Conservation (phyloP, 2,329 filamentous ascomycete genomes). For the Hymenoscyphus fraxineus region DNA sequence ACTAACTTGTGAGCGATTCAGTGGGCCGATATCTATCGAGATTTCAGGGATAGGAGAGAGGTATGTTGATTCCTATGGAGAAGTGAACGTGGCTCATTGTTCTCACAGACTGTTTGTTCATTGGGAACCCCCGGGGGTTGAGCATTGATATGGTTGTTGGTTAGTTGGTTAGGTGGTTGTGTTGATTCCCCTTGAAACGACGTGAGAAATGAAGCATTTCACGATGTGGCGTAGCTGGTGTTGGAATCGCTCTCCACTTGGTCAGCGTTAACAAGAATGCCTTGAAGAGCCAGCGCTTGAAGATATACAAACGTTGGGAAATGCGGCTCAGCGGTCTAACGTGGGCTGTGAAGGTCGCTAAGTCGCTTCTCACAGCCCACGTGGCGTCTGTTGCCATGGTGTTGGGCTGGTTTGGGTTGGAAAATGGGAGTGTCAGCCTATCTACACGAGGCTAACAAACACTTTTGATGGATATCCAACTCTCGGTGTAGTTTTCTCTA, state of each 20-base stretch:
- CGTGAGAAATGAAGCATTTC: background rate
- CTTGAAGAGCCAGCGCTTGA: background rate
- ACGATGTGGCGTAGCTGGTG: background rate
- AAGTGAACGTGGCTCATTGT: background rate
- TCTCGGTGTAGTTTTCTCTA: background rate
- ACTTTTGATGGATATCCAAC: background rate
- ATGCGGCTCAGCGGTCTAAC: background rate
- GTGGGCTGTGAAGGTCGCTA: background rate
- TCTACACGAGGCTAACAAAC: background rate
- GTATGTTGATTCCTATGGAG: background rate
- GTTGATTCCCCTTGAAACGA: background rate
- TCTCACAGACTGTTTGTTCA: background rate
- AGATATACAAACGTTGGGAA: background rate
- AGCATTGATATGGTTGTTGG: background rate
- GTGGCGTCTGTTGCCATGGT: background rate
- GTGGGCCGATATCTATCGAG: background rate
- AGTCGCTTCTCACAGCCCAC: background rate
- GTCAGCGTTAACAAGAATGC: background rate
- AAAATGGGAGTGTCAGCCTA: background rate
- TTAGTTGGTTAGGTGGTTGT: background rate
- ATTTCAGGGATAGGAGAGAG: constrained; percentile 3
- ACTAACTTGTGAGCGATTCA: background rate
- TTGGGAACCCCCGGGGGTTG: background rate
- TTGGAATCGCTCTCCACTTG: background rate
- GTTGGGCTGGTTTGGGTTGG: background rate